Base-by-base conservation (phyloP, 2,329 filamentous ascomycete species). In the Akanthomyces uredinophilus region DNA sequence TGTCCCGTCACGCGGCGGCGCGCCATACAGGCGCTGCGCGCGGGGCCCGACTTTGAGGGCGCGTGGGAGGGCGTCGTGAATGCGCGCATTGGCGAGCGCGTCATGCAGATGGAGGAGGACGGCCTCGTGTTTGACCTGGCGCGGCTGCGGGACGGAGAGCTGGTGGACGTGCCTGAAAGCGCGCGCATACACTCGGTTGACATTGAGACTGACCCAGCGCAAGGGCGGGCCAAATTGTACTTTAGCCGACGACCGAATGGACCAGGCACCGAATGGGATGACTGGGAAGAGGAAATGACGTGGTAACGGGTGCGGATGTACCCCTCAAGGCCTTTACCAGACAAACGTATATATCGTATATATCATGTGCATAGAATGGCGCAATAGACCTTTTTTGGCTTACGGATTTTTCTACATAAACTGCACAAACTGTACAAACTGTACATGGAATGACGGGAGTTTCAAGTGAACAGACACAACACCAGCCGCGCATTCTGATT, bases 31-130 rank as follows among this genome's bases (percentile, higher is more conserved):
- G 57, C 64, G 6, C 50, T 65, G n/a, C 44, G 44, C 10, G 57
- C 39, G 16, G 61, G 50, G 1, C 55, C 64, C 0, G 53, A 61
- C 11, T 56, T 61, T 11, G 64, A 64, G 7, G 63, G 61, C 7
- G 60, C 60, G 4, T 64, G 63, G 63, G 63, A 66, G 27, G 63
- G 57, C 6, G 27, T 29, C 4, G 46, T 59, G 7, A 54, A 61
- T 46, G 64, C 63, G n/a, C 51, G 51, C 8, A 51, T 64, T 14
- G 60, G 56, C 24, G 63, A 66, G 41, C 46, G 43, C 14, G 53
- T 64, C 14, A 57, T 66, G 50, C 44, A 59, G 29, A 14, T 65
- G 14, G 65, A 67, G 50, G 64, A 66, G 43, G 60, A 54, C 6
- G 62, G 63, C n/a, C 11, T 63, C 10, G 18, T 29, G 7, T 64